Evolutionary conservation across 2,329 filamentous ascomycete species (phyloP).

Genomic region (Juglanconis oblonga): DNA sequence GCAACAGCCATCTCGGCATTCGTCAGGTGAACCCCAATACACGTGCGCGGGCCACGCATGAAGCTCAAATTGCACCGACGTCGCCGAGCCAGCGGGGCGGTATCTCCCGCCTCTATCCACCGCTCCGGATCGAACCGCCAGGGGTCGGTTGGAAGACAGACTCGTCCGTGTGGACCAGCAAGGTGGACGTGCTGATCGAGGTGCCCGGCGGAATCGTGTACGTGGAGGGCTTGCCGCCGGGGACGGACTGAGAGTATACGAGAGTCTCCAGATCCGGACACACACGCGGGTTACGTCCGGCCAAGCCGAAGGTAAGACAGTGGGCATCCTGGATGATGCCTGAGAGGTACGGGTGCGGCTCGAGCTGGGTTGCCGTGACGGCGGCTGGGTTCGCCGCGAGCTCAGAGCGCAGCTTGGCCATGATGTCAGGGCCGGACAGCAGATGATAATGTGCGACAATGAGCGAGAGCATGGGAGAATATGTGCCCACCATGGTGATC

Average conservation of each 20-base stretch:
- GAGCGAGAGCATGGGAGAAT: constrained; percentile 23
- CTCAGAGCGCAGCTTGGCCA: constrained; percentile 22
- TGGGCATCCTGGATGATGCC: constrained; percentile 27
- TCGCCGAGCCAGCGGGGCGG: background rate
- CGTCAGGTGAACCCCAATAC: constrained; percentile 37
- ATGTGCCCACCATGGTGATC: constrained; percentile 24
- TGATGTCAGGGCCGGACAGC: constrained; percentile 18
- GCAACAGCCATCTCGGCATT: constrained; percentile 28
- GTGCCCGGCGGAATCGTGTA: constrained; percentile 29
- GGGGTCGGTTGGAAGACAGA: background rate
- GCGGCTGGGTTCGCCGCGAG: constrained; percentile 12
- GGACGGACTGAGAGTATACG: constrained; percentile 16
- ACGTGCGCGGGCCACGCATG: constrained; percentile 36
- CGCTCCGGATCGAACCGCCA: constrained; percentile 1
- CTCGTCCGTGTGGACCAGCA: constrained; percentile 27
- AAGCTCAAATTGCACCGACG: constrained; percentile 2
- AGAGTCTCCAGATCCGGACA: constrained; percentile 22
- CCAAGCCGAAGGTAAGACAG: constrained; percentile 36
- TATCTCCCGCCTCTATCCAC: background rate
- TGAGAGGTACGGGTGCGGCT: constrained; percentile 18
- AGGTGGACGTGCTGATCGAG: constrained; percentile 33
- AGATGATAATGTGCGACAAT: constrained; percentile 23
- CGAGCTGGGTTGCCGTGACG: constrained; percentile 15
- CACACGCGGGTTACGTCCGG: constrained; percentile 32
- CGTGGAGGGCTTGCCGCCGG: background rate